These are phyloP conservation scores for Stagonosporopsis cucurbitacearum DNA, from an alignment of 2,329 filamentous ascomycete genomes.

Conservation along the genomic window DNA sequence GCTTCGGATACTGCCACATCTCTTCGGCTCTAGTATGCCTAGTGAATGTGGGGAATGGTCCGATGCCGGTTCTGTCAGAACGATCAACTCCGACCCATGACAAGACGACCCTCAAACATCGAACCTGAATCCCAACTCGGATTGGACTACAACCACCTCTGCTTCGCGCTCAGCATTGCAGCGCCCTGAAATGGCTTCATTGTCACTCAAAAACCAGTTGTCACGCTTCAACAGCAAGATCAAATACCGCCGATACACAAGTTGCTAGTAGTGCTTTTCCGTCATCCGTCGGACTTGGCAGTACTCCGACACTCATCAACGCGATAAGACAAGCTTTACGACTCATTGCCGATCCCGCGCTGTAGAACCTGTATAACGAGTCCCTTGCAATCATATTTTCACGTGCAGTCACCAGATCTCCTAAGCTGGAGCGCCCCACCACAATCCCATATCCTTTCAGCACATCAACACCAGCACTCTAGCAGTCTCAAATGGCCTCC, in stretches of 20 bases:
- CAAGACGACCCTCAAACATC: neutral
- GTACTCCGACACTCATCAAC: neutral
- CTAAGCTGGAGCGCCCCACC: neutral
- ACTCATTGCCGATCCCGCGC: neutral
- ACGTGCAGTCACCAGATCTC: neutral
- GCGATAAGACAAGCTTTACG: neutral
- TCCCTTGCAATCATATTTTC: neutral
- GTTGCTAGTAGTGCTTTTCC: slow-evolving; percentile 1
- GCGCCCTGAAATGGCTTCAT: neutral
- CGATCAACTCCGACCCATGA: slow-evolving; percentile 2
- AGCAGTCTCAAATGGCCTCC: slow-evolving; percentile 19
- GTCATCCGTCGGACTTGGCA: slow-evolving; percentile 16
- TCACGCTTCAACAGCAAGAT: neutral
- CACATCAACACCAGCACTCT: neutral
- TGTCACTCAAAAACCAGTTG: neutral
- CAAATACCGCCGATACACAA: neutral
- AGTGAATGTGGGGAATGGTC: slow-evolving; percentile 2
- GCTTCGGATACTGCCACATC: neutral
- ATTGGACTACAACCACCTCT: neutral
- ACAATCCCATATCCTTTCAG: neutral
- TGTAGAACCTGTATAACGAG: neutral
- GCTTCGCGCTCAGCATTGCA: neutral
- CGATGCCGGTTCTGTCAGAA: slow-evolving; percentile 7
- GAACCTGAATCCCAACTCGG: slow-evolving; percentile 5
- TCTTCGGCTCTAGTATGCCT: neutral